phyloP scores from a whole-genome alignment of 805 yeast genomes.

The Nakazawaea laoshanensis region DNA sequence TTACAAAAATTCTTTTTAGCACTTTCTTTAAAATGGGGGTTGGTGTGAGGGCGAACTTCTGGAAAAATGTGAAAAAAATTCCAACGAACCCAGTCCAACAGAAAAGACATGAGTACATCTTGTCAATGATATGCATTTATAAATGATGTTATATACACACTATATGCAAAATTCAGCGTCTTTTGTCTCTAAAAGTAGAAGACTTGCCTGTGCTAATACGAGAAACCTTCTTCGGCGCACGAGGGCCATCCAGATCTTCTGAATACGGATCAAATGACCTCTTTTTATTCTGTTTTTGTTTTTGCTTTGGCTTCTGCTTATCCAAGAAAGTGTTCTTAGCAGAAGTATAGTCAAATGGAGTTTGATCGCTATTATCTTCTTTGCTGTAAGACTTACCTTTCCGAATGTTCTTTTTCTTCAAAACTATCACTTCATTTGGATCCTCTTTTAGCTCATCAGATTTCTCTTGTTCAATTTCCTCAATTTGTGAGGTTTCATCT shows the following conservation, averaged over 20 bases:
- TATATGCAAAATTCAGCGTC: too few species aligned
- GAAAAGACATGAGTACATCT: too few species aligned
- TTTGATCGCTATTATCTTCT: slow-evolving; percentile 17
- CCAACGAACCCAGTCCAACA: too few species aligned
- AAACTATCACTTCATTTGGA: slow-evolving; percentile 22
- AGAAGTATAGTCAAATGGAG: slow-evolving; percentile 11
- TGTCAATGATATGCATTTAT: too few species aligned
- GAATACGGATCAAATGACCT: slow-evolving; percentile 12
- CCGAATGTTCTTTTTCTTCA: slow-evolving; percentile 19
- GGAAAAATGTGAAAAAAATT: too few species aligned
- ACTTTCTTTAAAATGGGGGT: too few species aligned
- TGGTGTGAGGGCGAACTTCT: too few species aligned
- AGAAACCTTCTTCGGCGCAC: slow-evolving; percentile 34
- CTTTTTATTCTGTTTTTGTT: slow-evolving; percentile 7
- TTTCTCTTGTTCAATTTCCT: slow-evolving; percentile 12
- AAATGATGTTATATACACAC: too few species aligned
- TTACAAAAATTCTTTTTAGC: too few species aligned
- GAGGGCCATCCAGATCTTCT: slow-evolving; percentile 39
- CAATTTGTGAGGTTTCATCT: slow-evolving; percentile 13
- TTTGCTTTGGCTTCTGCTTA: slow-evolving; percentile 3
- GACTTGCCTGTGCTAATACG: slow-evolving; percentile 27
- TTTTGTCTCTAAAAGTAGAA: slow-evolving; percentile 20
- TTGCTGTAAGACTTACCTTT: slow-evolving; percentile 15
- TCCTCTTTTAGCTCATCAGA: slow-evolving; percentile 17
- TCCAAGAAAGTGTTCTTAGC: slow-evolving; percentile 17